Conservation (phyloP, 768 basidiomycete genomes). For the Rhodotorula paludigena region DNA sequence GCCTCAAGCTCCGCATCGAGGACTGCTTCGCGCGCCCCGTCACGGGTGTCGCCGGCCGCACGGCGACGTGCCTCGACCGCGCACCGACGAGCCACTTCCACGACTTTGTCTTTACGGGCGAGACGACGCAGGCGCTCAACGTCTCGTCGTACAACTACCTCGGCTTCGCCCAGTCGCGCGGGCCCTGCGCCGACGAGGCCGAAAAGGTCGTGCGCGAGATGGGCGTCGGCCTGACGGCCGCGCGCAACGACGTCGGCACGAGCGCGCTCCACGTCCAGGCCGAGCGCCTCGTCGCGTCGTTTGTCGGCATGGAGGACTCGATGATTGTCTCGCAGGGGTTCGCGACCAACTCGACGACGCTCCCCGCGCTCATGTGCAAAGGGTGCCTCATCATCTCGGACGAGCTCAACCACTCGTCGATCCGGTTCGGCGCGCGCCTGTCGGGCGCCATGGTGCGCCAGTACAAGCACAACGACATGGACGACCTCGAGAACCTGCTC, state of each 20-base stretch:
- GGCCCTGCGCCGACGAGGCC: slow-evolving; percentile 90
- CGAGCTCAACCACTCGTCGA: slow-evolving; percentile 92
- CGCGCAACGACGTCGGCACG: slow-evolving; percentile 78
- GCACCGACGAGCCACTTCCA: slow-evolving; percentile 69
- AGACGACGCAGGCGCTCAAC: slow-evolving; percentile 78
- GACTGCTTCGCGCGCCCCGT: slow-evolving; percentile 90
- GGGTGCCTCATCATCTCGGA: slow-evolving; percentile 94
- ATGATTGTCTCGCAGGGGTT: slow-evolving; percentile 94
- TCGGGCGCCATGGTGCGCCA: slow-evolving; percentile 82
- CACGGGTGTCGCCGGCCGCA: slow-evolving; percentile 92
- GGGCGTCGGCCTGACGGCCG: slow-evolving; percentile 70
- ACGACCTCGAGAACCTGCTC: slow-evolving; percentile 68
- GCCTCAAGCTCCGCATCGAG: slow-evolving; percentile 87
- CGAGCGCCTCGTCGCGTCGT: slow-evolving; percentile 82
- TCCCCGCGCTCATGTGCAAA: slow-evolving; percentile 83
- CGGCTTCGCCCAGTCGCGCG: slow-evolving; percentile 88
- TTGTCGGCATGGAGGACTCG: slow-evolving; percentile 83
- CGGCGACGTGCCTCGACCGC: slow-evolving; percentile 78
- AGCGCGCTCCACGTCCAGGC: slow-evolving; percentile 72
- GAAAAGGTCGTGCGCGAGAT: slow-evolving; percentile 75
- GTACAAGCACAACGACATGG: slow-evolving; percentile 98
- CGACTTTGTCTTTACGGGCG: slow-evolving; percentile 61
- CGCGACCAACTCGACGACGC: slow-evolving; percentile 86
- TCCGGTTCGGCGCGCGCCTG: slow-evolving; percentile 83
- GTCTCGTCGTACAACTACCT: slow-evolving; percentile 99